Evolutionary conservation across 2,329 filamentous ascomycete genomes (phyloP).

Genomic region (Aspergillus spinulosporus): DNA sequence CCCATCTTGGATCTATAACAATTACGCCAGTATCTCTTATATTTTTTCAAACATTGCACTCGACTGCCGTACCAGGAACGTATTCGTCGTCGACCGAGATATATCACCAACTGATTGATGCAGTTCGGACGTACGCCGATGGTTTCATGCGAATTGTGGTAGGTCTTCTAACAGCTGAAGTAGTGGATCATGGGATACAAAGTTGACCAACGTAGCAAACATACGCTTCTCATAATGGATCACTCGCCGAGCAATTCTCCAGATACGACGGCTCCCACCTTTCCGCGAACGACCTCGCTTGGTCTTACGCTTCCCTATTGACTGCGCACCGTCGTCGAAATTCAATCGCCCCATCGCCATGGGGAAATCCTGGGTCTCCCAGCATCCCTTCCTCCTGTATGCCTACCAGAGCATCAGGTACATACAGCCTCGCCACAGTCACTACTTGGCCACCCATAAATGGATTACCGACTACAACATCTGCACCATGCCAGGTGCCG

Average conservation of each 20-base stretch:
- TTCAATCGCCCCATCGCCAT: conserved; percentile 34
- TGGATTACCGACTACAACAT: conserved; percentile 19
- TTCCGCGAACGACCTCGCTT: conserved; percentile 47
- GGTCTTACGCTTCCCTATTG: conserved; percentile 47
- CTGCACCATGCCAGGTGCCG: conserved; percentile 20
- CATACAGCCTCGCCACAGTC: conserved; percentile 36
- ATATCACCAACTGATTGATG: conserved; percentile 58
- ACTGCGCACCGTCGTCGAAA: conserved; percentile 38
- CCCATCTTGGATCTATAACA: conserved; percentile 61
- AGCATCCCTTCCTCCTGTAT: conserved; percentile 34
- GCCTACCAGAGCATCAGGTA: conserved; percentile 34
- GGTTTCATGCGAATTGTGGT: conserved; percentile 52
- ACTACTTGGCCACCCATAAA: conserved; percentile 34
- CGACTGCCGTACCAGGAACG: conserved; percentile 61
- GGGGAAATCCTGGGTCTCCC: conserved; percentile 35
- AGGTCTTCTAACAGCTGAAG: conserved; percentile 11
- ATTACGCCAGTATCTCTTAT: conserved; percentile 65
- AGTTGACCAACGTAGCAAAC: conserved; percentile 22
- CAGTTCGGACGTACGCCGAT: conserved; percentile 65
- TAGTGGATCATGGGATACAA: not conserved
- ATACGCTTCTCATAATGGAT: conserved; percentile 31
- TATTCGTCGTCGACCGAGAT: conserved; percentile 59
- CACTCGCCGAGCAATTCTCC: conserved; percentile 45
- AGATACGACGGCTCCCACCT: conserved; percentile 35
- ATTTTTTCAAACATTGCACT: conserved; percentile 70